phyloP scores from a whole-genome alignment of 345 rosid genomes.

The Salix brachista region DNA sequence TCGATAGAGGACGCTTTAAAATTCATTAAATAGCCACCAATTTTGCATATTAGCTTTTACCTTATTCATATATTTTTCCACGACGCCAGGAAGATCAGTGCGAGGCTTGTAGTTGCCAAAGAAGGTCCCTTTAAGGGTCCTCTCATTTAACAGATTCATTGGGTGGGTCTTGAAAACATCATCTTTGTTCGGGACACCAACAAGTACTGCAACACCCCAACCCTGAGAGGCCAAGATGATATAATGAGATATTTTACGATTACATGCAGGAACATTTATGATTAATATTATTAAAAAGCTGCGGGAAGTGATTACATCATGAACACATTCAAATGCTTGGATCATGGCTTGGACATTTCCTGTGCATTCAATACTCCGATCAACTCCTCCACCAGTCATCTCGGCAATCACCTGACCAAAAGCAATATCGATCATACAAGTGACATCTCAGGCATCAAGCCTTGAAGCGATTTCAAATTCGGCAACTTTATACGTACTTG shows the following conservation, averaged over 20 bases:
- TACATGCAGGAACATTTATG: not conserved
- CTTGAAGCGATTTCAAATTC: not conserved
- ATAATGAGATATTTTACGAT: not conserved
- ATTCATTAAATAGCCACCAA: no score
- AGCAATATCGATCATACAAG: not conserved
- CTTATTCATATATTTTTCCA: constrained; percentile 53
- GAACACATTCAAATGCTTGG: constrained; percentile 39
- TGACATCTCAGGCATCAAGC: not conserved
- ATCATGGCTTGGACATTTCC: constrained; percentile 32
- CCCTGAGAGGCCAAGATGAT: constrained; percentile 29
- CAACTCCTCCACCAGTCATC: constrained; percentile 45
- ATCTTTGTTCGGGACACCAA: constrained; percentile 48
- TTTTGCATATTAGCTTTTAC: constrained; percentile 1
- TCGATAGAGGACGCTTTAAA: no score
- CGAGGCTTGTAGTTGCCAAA: constrained; percentile 57
- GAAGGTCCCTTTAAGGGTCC: constrained; percentile 56
- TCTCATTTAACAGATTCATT: constrained; percentile 37
- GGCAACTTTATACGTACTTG: not conserved
- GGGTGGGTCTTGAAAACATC: constrained; percentile 53
- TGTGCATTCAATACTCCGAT: constrained; percentile 38
- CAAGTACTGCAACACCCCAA: constrained; percentile 54
- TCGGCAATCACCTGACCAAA: constrained; percentile 30
- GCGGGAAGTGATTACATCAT: constrained; percentile 18
- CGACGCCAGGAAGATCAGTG: constrained; percentile 42
- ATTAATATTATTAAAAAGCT: not conserved